Percentiles rank a stretch among this genome's conserved stretches.
phyloP scores from a whole-genome alignment of 73 alveolate species.

The Durusdinium trenchii region DNA sequence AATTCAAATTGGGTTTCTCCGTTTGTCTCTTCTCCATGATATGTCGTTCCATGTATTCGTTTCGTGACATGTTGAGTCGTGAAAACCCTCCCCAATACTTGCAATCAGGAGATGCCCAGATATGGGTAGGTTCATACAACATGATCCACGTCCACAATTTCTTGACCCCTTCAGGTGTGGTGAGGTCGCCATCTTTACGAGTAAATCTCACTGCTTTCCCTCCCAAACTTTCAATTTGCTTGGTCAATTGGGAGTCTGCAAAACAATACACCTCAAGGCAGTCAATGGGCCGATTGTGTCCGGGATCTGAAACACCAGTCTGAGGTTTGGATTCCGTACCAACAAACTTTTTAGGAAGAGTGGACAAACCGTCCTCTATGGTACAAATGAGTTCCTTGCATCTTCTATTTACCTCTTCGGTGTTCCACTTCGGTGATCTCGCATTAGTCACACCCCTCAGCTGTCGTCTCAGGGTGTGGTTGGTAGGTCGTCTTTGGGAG shows the following conservation, averaged over 20 bases:
- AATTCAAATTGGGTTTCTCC: too few species aligned
- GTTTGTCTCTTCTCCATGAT: background rate
- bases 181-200: background rate
- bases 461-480: too few species aligned
- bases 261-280: background rate
- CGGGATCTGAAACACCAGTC: too few species aligned
- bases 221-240: background rate
- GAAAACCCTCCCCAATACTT: background rate
- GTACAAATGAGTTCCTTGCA: too few species aligned
- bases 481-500: too few species aligned
- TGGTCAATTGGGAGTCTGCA: background rate
- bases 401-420: too few species aligned
- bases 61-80: background rate
- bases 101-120: background rate
- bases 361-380: too few species aligned
- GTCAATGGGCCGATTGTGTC: too few species aligned
- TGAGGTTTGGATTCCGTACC: too few species aligned
- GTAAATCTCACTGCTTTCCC: background rate
- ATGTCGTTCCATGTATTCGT: background rate
- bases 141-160: background rate
- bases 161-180: background rate
- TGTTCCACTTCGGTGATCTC: too few species aligned
- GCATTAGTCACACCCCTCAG: too few species aligned
- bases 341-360: too few species aligned
- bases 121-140: background rate